Conservation (phyloP, 306 rosid genomes). For the Purshia tridentata region DNA sequence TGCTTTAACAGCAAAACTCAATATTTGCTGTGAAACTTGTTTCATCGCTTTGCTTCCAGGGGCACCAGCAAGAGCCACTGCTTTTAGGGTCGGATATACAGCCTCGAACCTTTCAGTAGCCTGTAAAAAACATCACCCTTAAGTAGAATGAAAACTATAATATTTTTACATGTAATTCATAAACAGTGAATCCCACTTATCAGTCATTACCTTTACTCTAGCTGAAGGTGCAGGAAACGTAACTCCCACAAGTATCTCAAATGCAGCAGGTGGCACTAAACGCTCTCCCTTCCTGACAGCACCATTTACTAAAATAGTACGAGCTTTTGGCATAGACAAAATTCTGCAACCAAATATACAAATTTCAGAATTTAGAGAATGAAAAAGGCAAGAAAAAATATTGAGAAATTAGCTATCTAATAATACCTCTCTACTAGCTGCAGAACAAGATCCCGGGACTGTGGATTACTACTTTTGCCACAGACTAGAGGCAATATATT, state of each 20-base stretch:
- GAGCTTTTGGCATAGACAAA: slow-evolving; percentile 82
- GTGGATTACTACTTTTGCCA: slow-evolving; percentile 75
- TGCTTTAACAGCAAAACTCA: slow-evolving; percentile 57
- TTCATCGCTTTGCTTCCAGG: slow-evolving; percentile 94
- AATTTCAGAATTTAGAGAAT: background rate
- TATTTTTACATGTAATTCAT: slow-evolving; percentile 1
- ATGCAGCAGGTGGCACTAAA: slow-evolving; percentile 71
- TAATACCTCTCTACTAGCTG: slow-evolving; percentile 84
- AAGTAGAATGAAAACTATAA: slow-evolving; percentile 7
- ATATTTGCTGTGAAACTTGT: slow-evolving; percentile 75
- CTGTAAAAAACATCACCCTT: slow-evolving; percentile 39
- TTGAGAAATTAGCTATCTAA: slow-evolving; percentile 7
- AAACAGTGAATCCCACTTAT: slow-evolving; percentile 15
- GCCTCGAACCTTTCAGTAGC: slow-evolving; percentile 96
- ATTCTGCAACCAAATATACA: slow-evolving; percentile 51
- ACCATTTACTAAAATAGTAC: slow-evolving; percentile 69
- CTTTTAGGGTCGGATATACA: slow-evolving; percentile 74
- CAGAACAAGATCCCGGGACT: slow-evolving; percentile 79
- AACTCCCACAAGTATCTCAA: slow-evolving; percentile 66
- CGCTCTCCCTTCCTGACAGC: slow-evolving; percentile 95
- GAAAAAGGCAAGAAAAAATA: background rate
- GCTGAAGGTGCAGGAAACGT: slow-evolving; percentile 72
- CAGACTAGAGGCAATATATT: slow-evolving; percentile 71
- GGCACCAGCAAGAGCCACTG: slow-evolving; percentile 82
- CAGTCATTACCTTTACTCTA: slow-evolving; percentile 67